Evolutionary conservation across 805 yeast genomes (phyloP).

Genomic region (Cyberlindnera lachancei): DNA sequence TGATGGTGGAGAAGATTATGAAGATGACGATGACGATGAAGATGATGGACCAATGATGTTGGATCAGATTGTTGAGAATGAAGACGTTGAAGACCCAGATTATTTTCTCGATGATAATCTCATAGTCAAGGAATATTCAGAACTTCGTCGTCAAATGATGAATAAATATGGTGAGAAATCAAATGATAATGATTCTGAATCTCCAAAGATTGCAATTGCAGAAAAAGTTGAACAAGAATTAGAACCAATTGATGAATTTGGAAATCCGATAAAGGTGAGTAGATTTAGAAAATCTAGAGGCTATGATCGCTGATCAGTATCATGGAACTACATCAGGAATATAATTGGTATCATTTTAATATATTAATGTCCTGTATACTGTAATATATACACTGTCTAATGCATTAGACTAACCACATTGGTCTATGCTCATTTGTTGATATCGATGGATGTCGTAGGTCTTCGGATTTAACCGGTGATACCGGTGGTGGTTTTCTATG

Average conservation of each 20-base stretch:
- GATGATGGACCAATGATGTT: conserved; percentile 32
- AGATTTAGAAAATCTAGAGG: conserved; percentile 46
- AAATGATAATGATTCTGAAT: conserved; percentile 1
- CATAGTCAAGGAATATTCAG: conserved; percentile 24
- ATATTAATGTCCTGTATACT: too few relatives aligned
- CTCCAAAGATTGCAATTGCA: conserved; percentile 14
- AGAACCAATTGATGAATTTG: conserved; percentile 63
- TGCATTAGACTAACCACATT: too few relatives aligned
- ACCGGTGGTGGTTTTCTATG: conserved; percentile 1
- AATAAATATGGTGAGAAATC: conserved; percentile 18
- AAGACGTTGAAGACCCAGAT: conserved; percentile 23
- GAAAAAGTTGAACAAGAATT: conserved; percentile 45
- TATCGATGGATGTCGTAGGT: too few relatives aligned
- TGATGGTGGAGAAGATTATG: conserved; percentile 21
- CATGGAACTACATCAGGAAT: too few relatives aligned
- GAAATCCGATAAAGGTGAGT: conserved; percentile 53
- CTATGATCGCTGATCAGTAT: too few relatives aligned
- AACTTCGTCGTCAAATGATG: conserved; percentile 24
- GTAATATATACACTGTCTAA: too few relatives aligned
- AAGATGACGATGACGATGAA: conserved; percentile 26
- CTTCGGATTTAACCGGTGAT: too few relatives aligned
- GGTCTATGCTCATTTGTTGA: too few relatives aligned
- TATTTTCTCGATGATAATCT: conserved; percentile 22
- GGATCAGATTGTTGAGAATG: conserved; percentile 36
- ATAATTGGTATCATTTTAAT: too few relatives aligned